phyloP scores from a whole-genome alignment of 495 filamentous ascomycete species.

The Lasiosphaeria miniovina region DNA sequence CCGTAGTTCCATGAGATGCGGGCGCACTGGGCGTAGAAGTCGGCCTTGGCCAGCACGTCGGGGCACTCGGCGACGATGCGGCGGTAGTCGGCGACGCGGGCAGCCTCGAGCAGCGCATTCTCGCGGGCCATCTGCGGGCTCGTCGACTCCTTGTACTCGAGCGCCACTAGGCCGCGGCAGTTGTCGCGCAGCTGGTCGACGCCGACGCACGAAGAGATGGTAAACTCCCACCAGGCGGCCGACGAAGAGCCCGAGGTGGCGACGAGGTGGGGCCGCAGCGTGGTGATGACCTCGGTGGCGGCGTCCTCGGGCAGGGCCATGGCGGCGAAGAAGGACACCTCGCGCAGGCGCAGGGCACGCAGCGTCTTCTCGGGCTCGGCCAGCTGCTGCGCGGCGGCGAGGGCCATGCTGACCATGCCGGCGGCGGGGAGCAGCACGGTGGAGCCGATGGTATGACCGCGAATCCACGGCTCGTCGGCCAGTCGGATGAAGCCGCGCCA shows the following conservation, averaged over 20 bases:
- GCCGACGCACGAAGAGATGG: not conserved
- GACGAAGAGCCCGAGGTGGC: slow-evolving; percentile 1
- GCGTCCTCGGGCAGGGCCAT: slow-evolving; percentile 17
- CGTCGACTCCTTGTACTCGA: not conserved
- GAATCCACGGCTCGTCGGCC: slow-evolving; percentile 33
- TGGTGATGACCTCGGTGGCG: slow-evolving; percentile 3
- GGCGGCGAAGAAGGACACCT: slow-evolving; percentile 24
- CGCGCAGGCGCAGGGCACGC: slow-evolving; percentile 25
- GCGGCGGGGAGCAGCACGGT: slow-evolving; percentile 23
- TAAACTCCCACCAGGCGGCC: slow-evolving; percentile 6
- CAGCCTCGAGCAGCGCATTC: not conserved
- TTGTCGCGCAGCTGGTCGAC: slow-evolving; percentile 1
- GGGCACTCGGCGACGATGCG: not conserved
- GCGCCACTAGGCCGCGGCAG: not conserved
- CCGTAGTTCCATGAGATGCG: not conserved
- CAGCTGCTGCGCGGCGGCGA: slow-evolving; percentile 23
- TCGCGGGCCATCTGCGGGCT: not conserved
- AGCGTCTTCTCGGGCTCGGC: not conserved
- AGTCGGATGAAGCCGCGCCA: slow-evolving; percentile 44
- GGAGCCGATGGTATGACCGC: slow-evolving; percentile 38
- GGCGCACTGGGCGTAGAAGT: not conserved
- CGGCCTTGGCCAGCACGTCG: not conserved
- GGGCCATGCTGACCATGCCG: slow-evolving; percentile 13
- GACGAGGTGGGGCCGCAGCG: not conserved
- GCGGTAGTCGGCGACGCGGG: not conserved